These are phyloP conservation scores for Candida argentea DNA, from an alignment of 805 yeast species.

Conservation along the genomic window DNA sequence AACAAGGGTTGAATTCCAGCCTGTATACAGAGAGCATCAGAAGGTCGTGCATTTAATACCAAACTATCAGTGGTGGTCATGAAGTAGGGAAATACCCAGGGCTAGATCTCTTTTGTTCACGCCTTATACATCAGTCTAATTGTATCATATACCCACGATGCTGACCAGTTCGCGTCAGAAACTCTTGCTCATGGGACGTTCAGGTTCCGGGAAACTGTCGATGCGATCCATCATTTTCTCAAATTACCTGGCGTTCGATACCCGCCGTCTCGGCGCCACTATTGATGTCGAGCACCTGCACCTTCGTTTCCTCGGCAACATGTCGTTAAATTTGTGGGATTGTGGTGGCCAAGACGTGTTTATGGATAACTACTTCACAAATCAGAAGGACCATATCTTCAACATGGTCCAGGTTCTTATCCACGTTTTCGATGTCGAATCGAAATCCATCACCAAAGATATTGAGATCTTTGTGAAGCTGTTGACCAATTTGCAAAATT, in stretches of 20 bases:
- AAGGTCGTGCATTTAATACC: too few species aligned
- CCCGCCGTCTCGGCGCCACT: constrained; percentile 91
- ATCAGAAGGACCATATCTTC: constrained; percentile 85
- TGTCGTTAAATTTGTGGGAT: constrained; percentile 95
- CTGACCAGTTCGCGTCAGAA: constrained; percentile 28
- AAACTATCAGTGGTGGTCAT: too few species aligned
- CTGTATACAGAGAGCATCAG: too few species aligned
- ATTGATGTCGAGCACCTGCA: constrained; percentile 98
- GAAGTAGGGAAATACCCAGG: too few species aligned
- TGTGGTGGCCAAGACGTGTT: constrained; percentile 98
- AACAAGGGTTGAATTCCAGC: too few species aligned
- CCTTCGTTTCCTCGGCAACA: constrained; percentile 81
- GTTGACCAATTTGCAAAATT: constrained; percentile 68
- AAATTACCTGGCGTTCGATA: constrained; percentile 93
- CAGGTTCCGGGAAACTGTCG: constrained; percentile 95
- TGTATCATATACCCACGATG: too few species aligned
- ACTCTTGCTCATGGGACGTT: constrained; percentile 62
- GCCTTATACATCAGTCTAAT: too few species aligned
- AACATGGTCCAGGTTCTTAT: constrained; percentile 92
- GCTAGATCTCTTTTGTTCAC: too few species aligned
- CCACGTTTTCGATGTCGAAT: constrained; percentile 93
- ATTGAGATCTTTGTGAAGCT: constrained; percentile 85
- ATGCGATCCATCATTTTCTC: constrained; percentile 95
- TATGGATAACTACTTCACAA: constrained; percentile 86
- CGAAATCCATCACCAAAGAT: constrained; percentile 84